A percentile compares a stretch with the other conserved stretches of the same genome.
These are phyloP conservation scores for Candida adriatica DNA, from an alignment of 805 yeast species.

Conservation along the genomic window DNA sequence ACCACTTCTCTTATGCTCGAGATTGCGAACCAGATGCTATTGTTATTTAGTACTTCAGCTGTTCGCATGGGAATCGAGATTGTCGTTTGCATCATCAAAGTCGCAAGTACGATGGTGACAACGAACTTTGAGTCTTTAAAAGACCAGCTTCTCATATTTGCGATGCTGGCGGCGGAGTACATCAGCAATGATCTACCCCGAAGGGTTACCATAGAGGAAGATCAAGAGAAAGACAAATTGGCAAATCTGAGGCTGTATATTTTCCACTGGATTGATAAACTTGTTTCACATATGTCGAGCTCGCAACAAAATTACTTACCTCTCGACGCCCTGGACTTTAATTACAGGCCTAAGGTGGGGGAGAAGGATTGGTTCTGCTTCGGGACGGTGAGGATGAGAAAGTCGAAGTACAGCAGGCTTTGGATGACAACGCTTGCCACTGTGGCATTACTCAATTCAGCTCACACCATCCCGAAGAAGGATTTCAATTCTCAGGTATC, in stretches of 20 bases:
- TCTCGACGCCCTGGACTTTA: conserved; percentile 10
- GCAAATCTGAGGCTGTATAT: conserved; percentile 9
- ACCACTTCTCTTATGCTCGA: conserved; percentile 31
- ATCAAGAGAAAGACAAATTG: conserved; percentile 1
- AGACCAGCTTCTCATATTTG: conserved; percentile 38
- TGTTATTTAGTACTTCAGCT: conserved; percentile 36
- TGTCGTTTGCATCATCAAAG: conserved; percentile 32
- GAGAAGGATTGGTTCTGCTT: conserved; percentile 22
- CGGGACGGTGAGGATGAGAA: conserved; percentile 10
- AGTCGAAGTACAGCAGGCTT: conserved; percentile 12
- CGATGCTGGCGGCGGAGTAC: conserved; percentile 37
- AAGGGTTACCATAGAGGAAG: conserved; percentile 18
- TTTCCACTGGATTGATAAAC: conserved; percentile 11
- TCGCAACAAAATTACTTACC: conserved; percentile 1
- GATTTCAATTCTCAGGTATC: background rate
- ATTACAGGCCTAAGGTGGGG: conserved; percentile 1
- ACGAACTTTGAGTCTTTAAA: conserved; percentile 37
- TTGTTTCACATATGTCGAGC: conserved; percentile 3
- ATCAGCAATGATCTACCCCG: conserved; percentile 23
- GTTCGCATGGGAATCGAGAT: conserved; percentile 31
- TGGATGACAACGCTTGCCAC: conserved; percentile 39
- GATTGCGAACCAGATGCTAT: conserved; percentile 39
- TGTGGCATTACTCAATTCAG: conserved; percentile 22
- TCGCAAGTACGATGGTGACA: conserved; percentile 29
- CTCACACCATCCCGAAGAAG: conserved; percentile 2